Conservation (phyloP, 225 moss, liverwort and hornwort genomes). For the Physcomitrellopsis africana region DNA sequence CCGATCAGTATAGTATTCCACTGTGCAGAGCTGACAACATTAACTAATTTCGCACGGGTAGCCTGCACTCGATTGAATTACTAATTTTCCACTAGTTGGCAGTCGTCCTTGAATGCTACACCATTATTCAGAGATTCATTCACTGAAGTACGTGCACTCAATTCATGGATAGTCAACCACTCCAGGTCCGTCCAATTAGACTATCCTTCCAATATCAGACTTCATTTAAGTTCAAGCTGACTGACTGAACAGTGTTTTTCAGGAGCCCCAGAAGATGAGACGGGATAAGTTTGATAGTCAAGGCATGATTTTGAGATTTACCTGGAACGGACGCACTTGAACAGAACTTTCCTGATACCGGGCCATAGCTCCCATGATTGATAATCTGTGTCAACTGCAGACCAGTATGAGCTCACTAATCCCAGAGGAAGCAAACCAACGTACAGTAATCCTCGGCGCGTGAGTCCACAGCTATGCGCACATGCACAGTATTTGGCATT, state of each 20-base stretch:
- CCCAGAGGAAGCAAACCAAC: slow-evolving; percentile 23
- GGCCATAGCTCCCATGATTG: slow-evolving; percentile 25
- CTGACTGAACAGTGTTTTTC: neutral
- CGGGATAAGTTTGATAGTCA: neutral
- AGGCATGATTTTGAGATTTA: neutral
- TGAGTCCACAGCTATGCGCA: slow-evolving; percentile 25
- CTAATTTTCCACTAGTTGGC: too few relatives aligned
- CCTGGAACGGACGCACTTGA: slow-evolving; percentile 29
- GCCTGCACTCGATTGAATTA: too few relatives aligned
- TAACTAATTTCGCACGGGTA: too few relatives aligned
- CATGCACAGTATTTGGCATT: slow-evolving; percentile 37
- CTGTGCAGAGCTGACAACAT: too few relatives aligned
- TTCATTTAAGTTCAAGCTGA: too few relatives aligned
- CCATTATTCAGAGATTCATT: too few relatives aligned
- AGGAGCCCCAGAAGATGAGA: neutral
- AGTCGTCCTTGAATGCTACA: too few relatives aligned
- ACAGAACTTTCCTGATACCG: slow-evolving; percentile 23
- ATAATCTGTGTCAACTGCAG: slow-evolving; percentile 1
- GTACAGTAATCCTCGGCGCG: slow-evolving; percentile 23
- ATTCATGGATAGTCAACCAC: too few relatives aligned
- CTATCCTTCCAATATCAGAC: neutral
- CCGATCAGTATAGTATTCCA: too few relatives aligned
- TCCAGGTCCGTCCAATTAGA: neutral
- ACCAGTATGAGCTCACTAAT: slow-evolving; percentile 24
- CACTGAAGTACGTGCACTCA: too few relatives aligned